A percentile compares a stretch with the other conserved stretches of the same genome.
phyloP scores from a whole-genome alignment of 768 basidiomycete genomes.

The Amanita exitialis region DNA sequence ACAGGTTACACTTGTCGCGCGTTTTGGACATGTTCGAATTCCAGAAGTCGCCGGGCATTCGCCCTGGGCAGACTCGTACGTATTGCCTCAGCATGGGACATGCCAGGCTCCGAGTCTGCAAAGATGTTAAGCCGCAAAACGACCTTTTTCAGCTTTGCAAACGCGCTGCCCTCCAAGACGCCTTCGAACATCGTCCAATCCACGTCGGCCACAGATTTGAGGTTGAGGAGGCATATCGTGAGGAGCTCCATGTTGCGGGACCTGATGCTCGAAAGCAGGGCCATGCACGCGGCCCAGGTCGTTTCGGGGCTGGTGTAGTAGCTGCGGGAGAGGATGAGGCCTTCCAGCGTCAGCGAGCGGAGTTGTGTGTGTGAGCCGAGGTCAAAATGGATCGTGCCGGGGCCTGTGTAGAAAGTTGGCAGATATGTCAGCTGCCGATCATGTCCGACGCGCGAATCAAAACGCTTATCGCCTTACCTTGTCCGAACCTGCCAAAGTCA shows the following conservation, averaged over 20 bases:
- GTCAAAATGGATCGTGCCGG: not conserved
- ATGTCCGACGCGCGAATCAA: not conserved
- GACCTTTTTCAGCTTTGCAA: not conserved
- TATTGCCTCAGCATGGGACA: not conserved
- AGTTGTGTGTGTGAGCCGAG: slow-evolving; percentile 3
- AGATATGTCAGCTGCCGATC: not conserved
- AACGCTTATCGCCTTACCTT: not conserved
- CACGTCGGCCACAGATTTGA: not conserved
- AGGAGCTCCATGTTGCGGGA: not conserved
- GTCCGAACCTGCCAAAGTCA: slow-evolving; percentile 1
- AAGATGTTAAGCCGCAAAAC: not conserved
- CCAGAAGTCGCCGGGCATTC: not conserved
- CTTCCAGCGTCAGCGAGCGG: slow-evolving; percentile 2
- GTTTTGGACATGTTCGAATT: not conserved
- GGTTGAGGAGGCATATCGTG: not conserved
- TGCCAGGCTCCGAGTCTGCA: not conserved
- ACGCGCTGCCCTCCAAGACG: not conserved
- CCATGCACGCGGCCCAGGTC: not conserved
- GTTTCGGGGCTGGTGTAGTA: not conserved
- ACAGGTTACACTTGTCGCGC: not conserved
- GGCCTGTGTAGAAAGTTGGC: not conserved
- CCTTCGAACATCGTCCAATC: slow-evolving; percentile 1
- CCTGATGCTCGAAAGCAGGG: not conserved
- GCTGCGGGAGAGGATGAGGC: not conserved
- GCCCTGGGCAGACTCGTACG: not conserved